phyloP scores from a whole-genome alignment of 1,284 basidiomycete genomes.

The Fomitopsis betulina region DNA sequence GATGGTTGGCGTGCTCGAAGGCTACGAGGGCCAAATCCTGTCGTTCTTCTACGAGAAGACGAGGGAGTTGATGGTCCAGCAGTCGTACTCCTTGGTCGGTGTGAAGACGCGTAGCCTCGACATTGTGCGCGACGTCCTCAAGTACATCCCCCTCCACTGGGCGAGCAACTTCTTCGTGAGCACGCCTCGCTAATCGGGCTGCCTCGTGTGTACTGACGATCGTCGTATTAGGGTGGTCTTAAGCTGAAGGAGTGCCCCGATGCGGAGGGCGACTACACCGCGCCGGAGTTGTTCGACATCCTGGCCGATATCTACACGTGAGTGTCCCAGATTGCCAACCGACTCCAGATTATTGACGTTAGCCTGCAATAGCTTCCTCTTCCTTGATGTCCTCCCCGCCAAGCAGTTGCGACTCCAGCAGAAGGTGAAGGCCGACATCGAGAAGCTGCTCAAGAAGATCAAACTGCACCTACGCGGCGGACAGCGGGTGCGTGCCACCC shows the following conservation, averaged over 20 bases:
- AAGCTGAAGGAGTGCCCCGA: conserved; percentile 57
- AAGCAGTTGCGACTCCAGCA: conserved; percentile 50
- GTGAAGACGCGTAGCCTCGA: conserved; percentile 53
- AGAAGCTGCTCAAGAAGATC: conserved; percentile 53
- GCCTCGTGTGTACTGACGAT: background rate
- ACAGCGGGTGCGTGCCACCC: conserved; percentile 20
- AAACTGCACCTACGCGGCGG: conserved; percentile 29
- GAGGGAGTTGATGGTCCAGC: conserved; percentile 43
- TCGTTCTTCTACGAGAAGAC: conserved; percentile 62
- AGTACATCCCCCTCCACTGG: conserved; percentile 63
- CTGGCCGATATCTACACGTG: conserved; percentile 68
- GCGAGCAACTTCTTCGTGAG: conserved; percentile 58
- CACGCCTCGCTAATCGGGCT: conserved; percentile 5
- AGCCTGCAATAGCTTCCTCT: conserved; percentile 48
- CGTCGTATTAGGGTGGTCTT: conserved; percentile 59
- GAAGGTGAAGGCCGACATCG: conserved; percentile 46
- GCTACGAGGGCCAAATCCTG: conserved; percentile 43
- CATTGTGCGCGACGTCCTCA: conserved; percentile 68
- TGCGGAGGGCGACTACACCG: conserved; percentile 53
- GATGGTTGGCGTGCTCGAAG: conserved; percentile 43
- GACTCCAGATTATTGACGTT: background rate
- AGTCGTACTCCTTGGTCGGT: conserved; percentile 52
- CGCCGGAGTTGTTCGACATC: conserved; percentile 56
- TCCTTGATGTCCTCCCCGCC: conserved; percentile 62
- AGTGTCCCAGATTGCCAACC: conserved; percentile 20